phyloP scores from a whole-genome alignment of 2,329 filamentous ascomycete genomes.

The Dryadomyces quercus-mongolicae region DNA sequence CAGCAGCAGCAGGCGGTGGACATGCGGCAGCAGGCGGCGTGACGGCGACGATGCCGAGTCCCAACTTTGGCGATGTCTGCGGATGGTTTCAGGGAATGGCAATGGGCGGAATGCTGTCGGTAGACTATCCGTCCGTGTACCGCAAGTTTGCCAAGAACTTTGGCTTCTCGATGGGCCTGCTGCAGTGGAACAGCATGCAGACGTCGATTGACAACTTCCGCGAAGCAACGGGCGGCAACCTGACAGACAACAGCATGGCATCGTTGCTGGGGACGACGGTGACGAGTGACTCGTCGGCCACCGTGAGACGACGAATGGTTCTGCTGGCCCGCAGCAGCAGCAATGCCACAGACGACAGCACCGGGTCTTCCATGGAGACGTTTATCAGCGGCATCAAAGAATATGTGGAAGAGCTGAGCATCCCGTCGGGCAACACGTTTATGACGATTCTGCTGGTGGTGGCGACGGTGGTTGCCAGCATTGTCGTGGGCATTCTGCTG shows the following conservation, averaged over 20 bases:
- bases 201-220: slow-evolving; percentile 75
- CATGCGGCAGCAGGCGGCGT: slow-evolving; percentile 33
- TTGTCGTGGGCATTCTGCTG: slow-evolving; percentile 75
- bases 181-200: slow-evolving; percentile 76
- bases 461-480: slow-evolving; percentile 71
- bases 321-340: slow-evolving; percentile 28
- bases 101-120: slow-evolving; percentile 91
- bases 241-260: slow-evolving; percentile 65
- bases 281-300: slow-evolving; percentile 13
- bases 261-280: slow-evolving; percentile 50
- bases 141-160: slow-evolving; percentile 88
- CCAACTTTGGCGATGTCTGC: slow-evolving; percentile 74
- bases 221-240: slow-evolving; percentile 67
- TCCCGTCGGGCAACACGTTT: slow-evolving; percentile 84
- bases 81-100: slow-evolving; percentile 90
- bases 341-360: slow-evolving; percentile 9
- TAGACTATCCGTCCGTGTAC: slow-evolving; percentile 78
- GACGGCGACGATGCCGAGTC: slow-evolving; percentile 57
- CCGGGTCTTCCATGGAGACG: slow-evolving; percentile 20
- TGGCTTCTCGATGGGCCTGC: slow-evolving; percentile 74
- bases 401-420: slow-evolving; percentile 70
- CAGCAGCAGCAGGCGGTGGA: slow-evolving; percentile 18
- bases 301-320: background rate
- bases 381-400: slow-evolving; percentile 66
- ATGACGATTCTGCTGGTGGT: slow-evolving; percentile 90